Evolutionary conservation across 371 early-diverging fungal genomes (phyloP).

Genomic region (Circinella minor): DNA sequence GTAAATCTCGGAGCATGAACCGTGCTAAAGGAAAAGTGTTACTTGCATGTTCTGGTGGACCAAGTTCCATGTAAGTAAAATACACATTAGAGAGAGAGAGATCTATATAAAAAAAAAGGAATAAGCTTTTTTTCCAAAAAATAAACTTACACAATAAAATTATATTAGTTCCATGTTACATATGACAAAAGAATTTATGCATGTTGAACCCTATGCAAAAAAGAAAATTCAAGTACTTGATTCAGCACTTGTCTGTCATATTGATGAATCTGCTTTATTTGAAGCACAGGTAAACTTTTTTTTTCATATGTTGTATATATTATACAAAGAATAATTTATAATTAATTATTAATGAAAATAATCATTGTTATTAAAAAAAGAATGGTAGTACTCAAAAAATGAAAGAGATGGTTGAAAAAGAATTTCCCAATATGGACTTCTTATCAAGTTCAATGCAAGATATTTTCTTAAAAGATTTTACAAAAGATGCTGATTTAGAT

Average conservation of each 20-base stretch:
- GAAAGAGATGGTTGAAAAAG: constrained; percentile 32
- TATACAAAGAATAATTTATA: too few species aligned
- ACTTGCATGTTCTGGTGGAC: constrained; percentile 89
- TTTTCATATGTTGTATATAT: too few species aligned
- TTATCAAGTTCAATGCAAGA: constrained; percentile 36
- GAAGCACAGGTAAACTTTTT: constrained; percentile 31
- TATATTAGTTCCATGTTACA: constrained; percentile 58
- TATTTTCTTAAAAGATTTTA: constrained; percentile 34
- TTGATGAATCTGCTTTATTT: constrained; percentile 74
- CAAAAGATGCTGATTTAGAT: constrained; percentile 20
- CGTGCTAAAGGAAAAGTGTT: constrained; percentile 60
- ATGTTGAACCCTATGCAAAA: constrained; percentile 48
- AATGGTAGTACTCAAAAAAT: constrained; percentile 28
- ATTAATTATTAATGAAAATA: too few species aligned
- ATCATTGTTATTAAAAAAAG: neutral
- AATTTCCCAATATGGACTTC: constrained; percentile 34
- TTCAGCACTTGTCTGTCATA: constrained; percentile 68
- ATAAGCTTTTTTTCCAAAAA: neutral
- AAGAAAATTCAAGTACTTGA: constrained; percentile 59
- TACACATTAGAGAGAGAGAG: too few species aligned
- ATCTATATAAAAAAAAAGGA: neutral
- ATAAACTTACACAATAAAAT: neutral
- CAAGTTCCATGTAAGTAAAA: constrained; percentile 75
- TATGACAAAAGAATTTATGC: constrained; percentile 64
- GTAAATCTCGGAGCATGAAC: constrained; percentile 41